phyloP scores from a whole-genome alignment of 2,329 filamentous ascomycete species.

The Colletotrichum graminicola region DNA sequence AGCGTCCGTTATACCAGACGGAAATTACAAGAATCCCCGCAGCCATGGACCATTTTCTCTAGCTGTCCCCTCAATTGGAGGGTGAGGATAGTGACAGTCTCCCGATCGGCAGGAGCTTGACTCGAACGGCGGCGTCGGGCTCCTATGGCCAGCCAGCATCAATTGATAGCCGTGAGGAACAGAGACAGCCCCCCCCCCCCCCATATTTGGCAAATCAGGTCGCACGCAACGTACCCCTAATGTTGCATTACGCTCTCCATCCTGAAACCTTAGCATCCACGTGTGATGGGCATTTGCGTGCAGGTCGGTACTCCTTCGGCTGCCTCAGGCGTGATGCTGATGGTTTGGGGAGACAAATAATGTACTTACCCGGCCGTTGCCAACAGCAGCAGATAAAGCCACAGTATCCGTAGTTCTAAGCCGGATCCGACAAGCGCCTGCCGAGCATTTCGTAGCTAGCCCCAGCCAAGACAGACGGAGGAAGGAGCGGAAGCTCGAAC shows the following conservation, averaged over 20 bases:
- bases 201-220: conserved; percentile 19
- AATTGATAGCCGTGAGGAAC: conserved; percentile 14
- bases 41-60: conserved; percentile 24
- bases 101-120: conserved; percentile 34
- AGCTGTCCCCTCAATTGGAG: conserved; percentile 9
- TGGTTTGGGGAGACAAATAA: background rate
- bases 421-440: conserved; percentile 18
- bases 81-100: conserved; percentile 18
- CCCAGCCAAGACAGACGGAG: conserved; percentile 1
- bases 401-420: conserved; percentile 25
- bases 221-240: conserved; percentile 12
- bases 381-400: conserved; percentile 4
- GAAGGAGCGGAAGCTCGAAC: background rate
- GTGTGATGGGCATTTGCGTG: background rate
- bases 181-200: conserved; percentile 2
- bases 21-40: conserved; percentile 5
- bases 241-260: conserved; percentile 23
- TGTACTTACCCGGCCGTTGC: conserved; percentile 1
- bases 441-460: conserved; percentile 6
- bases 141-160: conserved; percentile 9
- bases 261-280: conserved; percentile 32
- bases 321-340: background rate
- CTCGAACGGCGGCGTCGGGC: conserved; percentile 28
- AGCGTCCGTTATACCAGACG: conserved; percentile 34
- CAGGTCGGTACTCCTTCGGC: background rate